Base-by-base conservation (phyloP, 2,329 filamentous ascomycete species). In the Scopulariopsis brevicaulis region DNA sequence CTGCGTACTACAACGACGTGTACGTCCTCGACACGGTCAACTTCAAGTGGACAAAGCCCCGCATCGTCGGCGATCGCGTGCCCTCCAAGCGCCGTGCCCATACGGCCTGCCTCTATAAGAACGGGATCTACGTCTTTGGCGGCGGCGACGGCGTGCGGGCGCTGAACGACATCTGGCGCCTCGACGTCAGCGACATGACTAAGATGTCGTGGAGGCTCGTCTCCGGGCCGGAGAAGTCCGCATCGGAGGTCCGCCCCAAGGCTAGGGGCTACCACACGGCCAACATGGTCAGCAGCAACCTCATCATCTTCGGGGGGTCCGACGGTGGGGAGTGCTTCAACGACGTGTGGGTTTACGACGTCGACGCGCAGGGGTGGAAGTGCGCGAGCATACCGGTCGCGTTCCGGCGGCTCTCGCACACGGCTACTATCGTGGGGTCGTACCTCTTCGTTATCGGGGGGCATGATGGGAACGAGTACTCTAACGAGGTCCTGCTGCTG, bases 341-440 rank as follows among this genome's bases (percentile, higher is more conserved):
- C 66, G 85, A 88, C 65, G 84, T 88, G 48, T 88, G 85, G 85
- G 80, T 88, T 34, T 87, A 86, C 70, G 84, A 88, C 66, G 80
- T 87, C 6, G 84, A 87, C 55, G 77, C 75, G 46, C 75, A 79
- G 59, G 63, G 73, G 25, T 88, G 85, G 82, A 81, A 78, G 60
- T 66, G 73, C 7, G 84, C 86, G 58, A 68, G 73, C 59, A 83
- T 86, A 25, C 77, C 82, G 22, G 67, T 81, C 40, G 81, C 81
- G n/a, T 85, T 78, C 67, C 79, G 83, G 46, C 80, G 85, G 22
- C 75, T 88, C 55, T 85, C 82, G 25, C 85, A 88, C 67, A 86
- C 85, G 28, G 81, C 84, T 50, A 87, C 84, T 20, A 80, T 87
- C 50, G 83, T 88, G 15, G 85, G 85, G 18, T 85, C 82, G 4